These are phyloP conservation scores for Dissophora ornata DNA, from an alignment of 192 early-diverging fungal species.

Conservation along the genomic window DNA sequence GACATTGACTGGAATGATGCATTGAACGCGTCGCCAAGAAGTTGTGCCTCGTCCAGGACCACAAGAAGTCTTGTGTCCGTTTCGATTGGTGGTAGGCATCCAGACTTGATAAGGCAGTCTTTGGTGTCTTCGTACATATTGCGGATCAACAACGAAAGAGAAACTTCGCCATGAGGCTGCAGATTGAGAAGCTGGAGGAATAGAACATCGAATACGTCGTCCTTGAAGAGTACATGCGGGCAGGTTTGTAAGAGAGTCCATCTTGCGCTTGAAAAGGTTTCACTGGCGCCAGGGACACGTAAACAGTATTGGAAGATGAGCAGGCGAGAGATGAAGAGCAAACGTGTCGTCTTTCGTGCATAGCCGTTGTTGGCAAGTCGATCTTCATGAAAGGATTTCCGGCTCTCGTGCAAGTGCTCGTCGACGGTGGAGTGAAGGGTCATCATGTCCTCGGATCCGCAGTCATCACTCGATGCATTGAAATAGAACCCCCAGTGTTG, in stretches of 20 bases:
- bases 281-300: conserved; percentile 5
- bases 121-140: conserved; percentile 4
- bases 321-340: conserved; percentile 15
- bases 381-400: not conserved
- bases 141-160: conserved; percentile 3
- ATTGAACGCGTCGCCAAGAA: conserved; percentile 35
- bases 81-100: conserved; percentile 13
- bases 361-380: not conserved
- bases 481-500: conserved; percentile 39
- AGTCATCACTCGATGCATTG: conserved; percentile 22
- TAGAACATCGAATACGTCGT: conserved; percentile 12
- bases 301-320: conserved; percentile 28
- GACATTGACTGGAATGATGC: conserved; percentile 29
- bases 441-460: conserved; percentile 13
- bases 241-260: conserved; percentile 23
- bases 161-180: not conserved
- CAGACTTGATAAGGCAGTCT: conserved; percentile 6
- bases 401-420: not conserved
- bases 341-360: conserved; percentile 10
- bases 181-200: conserved; percentile 2
- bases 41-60: conserved; percentile 24
- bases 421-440: conserved; percentile 13
- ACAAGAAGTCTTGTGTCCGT: conserved; percentile 22
- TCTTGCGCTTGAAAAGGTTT: conserved; percentile 8
- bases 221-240: conserved; percentile 15